phyloP scores from a whole-genome alignment of 306 rosid genomes.

The Alnus glutinosa region DNA sequence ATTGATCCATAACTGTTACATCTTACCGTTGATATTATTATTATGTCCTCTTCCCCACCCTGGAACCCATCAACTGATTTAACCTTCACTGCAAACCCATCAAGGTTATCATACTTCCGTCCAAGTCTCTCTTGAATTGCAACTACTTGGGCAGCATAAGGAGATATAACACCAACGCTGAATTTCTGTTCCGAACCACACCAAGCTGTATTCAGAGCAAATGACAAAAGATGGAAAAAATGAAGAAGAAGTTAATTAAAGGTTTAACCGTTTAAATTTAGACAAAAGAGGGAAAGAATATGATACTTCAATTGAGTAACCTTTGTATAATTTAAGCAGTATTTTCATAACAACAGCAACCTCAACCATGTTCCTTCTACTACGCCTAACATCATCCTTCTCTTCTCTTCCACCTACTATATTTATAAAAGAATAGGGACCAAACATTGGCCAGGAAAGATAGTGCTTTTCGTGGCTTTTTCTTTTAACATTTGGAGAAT shows the following conservation, averaged over 20 bases:
- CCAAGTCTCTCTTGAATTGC: no score
- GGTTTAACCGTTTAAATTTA: no score
- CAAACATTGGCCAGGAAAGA: constrained; percentile 37
- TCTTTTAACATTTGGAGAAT: constrained; percentile 30
- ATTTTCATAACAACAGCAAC: constrained; percentile 35
- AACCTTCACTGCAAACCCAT: no score
- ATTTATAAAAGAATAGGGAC: constrained; percentile 42
- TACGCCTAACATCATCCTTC: constrained; percentile 25
- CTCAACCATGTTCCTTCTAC: constrained; percentile 42
- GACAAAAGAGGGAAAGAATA: not conserved
- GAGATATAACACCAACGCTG: no score
- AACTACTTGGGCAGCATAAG: no score
- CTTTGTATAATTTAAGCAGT: not conserved
- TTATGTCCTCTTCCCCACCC: no score
- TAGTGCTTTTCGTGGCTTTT: constrained; percentile 32
- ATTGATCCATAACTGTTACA: not conserved
- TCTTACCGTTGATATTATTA: no score
- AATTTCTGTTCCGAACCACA: no score
- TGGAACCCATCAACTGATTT: no score
- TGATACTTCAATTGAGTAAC: not conserved
- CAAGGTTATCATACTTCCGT: no score
- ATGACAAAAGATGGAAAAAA: not conserved
- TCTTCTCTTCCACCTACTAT: constrained; percentile 40
- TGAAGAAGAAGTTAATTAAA: no score
- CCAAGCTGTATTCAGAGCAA: no score